Conservation (phyloP, 2,329 filamentous ascomycete species). For the Harringtonia aguacate region DNA sequence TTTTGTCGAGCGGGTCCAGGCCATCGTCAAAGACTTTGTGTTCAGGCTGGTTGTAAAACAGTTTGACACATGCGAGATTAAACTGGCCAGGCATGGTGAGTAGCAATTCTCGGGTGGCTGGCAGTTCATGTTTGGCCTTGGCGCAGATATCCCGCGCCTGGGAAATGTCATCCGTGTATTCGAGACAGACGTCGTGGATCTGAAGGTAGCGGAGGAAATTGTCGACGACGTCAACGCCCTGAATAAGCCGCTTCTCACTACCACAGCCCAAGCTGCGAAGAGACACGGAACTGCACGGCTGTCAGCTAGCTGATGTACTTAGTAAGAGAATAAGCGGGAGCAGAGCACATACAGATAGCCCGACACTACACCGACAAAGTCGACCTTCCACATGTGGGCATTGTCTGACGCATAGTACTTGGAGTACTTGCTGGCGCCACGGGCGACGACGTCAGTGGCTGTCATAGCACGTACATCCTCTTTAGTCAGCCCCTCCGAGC, state of each 20-base stretch:
- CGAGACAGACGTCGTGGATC: constrained; percentile 75
- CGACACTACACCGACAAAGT: constrained; percentile 67
- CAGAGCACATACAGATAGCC: constrained; percentile 69
- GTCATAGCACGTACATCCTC: constrained; percentile 54
- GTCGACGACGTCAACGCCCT: constrained; percentile 56
- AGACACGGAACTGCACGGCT: background rate
- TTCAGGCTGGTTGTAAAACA: constrained; percentile 41
- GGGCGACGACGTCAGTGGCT: constrained; percentile 49
- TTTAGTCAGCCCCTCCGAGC: constrained; percentile 47
- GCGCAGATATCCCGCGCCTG: constrained; percentile 57
- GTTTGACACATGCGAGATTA: constrained; percentile 61
- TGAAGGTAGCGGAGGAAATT: constrained; percentile 87
- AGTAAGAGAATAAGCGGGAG: background rate
- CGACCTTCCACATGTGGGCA: constrained; percentile 57
- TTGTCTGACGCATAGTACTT: constrained; percentile 40
- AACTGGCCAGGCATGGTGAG: constrained; percentile 61
- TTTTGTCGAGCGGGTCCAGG: constrained; percentile 14
- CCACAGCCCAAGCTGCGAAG: constrained; percentile 40
- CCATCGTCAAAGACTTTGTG: constrained; percentile 16
- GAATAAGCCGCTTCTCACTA: constrained; percentile 41
- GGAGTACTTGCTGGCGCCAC: constrained; percentile 23
- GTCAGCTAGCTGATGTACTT: background rate
- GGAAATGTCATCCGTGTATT: constrained; percentile 58
- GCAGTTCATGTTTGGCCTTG: constrained; percentile 55
- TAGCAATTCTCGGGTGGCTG: constrained; percentile 41